Base-by-base conservation (phyloP, 1,284 basidiomycete species). In the Ganoderma sinense region DNA sequence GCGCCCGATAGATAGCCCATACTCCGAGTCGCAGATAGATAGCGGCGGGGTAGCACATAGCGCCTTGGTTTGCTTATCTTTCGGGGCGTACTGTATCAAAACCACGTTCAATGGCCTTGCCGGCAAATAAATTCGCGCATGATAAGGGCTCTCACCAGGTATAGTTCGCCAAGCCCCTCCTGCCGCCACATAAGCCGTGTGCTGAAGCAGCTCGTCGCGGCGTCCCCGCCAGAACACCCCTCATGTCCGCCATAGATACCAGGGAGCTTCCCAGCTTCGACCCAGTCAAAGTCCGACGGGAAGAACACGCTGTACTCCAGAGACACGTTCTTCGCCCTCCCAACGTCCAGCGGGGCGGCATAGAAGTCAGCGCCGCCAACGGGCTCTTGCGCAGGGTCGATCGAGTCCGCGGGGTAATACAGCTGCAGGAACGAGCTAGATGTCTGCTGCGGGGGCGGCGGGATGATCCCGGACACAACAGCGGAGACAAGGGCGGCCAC, bases 101-200 rank as follows among this genome's bases (percentile, higher is more conserved):
- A 26, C 18, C 23, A 16, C 14, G 36, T 36, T 41, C 45, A 36
- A 18, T 23, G 7, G 11, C 31, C 43, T 20, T 23, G 41, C 43
- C 16, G 20, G n/a, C 11, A 18, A 36, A 14, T 14, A 14, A 55
- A 6, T 10, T 16, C n/a, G 29, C 4, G 4, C 16, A 6, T 2
- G 45, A 18, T 23, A 39, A 43, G 53, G 43, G 53, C 87, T 67
- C 75, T 67, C 75, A 93, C 92, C 67, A 94, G 82, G 76, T 95
- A 95, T 33, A 94, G 80, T 76, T 94, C 92, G 0, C 92, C 92
- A 0, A 76, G 77, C 4, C 91, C 92, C 0, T 79, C 81, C 13
- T 78, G 75, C 58, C 92, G 84, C 92, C 92, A 94, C 92, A 94
- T 94, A 71, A 94, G 68, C 36, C 92, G 82, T 23, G 90, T 92